These are phyloP conservation scores for Podaxis sp. DNA, from an alignment of 768 basidiomycete genomes.

Conservation along the genomic window DNA sequence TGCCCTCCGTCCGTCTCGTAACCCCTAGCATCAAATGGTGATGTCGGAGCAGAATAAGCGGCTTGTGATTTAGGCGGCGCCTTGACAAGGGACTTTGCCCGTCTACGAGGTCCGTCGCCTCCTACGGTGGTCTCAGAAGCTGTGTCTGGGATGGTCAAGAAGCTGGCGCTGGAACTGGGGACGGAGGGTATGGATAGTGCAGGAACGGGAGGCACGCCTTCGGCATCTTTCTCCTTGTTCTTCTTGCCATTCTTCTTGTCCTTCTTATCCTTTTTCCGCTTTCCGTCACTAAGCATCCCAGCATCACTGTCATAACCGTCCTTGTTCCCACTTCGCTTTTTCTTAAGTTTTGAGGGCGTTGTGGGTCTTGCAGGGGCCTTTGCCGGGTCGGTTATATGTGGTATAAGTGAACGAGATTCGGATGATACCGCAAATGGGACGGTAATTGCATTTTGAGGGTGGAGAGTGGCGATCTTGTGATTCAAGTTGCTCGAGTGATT, in stretches of 20 bases:
- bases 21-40: conserved; percentile 24
- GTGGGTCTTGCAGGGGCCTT: conserved; percentile 23
- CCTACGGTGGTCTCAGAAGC: conserved; percentile 8
- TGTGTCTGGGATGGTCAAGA: conserved; percentile 8
- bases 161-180: not conserved
- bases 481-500: conserved; percentile 4
- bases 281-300: conserved; percentile 46
- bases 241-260: conserved; percentile 24
- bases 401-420: conserved; percentile 21
- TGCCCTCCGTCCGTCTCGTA: conserved; percentile 42
- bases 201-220: conserved; percentile 10
- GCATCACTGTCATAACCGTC: conserved; percentile 57
- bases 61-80: conserved; percentile 21
- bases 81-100: conserved; percentile 25
- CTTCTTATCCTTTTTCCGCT: conserved; percentile 25
- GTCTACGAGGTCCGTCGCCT: conserved; percentile 25
- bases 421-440: conserved; percentile 6
- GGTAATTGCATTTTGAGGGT: not conserved
- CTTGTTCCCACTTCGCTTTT: conserved; percentile 31
- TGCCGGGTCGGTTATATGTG: conserved; percentile 17
- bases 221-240: conserved; percentile 18
- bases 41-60: conserved; percentile 7
- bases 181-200: not conserved
- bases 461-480: not conserved
- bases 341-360: conserved; percentile 39